Evolutionary conservation across 1,284 basidiomycete genomes (phyloP).

Genomic region (Ceraceosorus bombacis): DNA sequence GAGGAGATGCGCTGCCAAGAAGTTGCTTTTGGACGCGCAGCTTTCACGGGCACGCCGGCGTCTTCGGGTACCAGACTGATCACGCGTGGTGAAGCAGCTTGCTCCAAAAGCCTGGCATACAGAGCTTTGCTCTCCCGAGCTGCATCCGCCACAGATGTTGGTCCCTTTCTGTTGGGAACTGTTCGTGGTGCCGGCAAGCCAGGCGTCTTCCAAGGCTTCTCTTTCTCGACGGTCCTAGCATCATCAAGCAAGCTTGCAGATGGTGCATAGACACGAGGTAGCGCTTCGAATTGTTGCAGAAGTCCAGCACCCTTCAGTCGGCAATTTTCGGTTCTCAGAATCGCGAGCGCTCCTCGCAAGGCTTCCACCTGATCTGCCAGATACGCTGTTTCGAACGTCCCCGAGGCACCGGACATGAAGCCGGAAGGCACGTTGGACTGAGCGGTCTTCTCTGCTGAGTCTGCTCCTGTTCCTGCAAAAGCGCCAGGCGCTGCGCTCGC

Average conservation of each 20-base stretch:
- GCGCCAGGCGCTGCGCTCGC: not conserved
- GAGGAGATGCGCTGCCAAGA: too few species aligned
- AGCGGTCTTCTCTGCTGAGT: not conserved
- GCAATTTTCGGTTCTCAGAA: conserved; percentile 81
- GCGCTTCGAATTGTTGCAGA: conserved; percentile 66
- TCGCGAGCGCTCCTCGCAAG: conserved; percentile 78
- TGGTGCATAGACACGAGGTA: conserved; percentile 50
- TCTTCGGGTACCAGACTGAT: conserved; percentile 20
- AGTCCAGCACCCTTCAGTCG: conserved; percentile 83
- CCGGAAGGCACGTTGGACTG: not conserved
- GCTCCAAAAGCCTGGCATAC: conserved; percentile 7
- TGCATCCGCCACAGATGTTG: conserved; percentile 1
- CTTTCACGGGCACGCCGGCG: too few species aligned
- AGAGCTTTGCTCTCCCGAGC: conserved; percentile 11
- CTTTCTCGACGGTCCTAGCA: conserved; percentile 9
- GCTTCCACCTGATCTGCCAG: conserved; percentile 64
- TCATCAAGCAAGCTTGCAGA: not conserved
- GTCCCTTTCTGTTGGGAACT: not conserved
- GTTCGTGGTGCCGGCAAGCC: conserved; percentile 2
- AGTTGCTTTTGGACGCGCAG: too few species aligned
- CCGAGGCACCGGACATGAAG: conserved; percentile 11
- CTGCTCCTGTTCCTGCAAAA: not conserved
- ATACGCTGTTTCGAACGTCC: conserved; percentile 26
- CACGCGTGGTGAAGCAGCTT: conserved; percentile 25
- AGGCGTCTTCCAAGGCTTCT: not conserved